These are phyloP conservation scores for Boletus rufocinnamomeus DNA, from an alignment of 768 basidiomycete genomes.

Conservation along the genomic window DNA sequence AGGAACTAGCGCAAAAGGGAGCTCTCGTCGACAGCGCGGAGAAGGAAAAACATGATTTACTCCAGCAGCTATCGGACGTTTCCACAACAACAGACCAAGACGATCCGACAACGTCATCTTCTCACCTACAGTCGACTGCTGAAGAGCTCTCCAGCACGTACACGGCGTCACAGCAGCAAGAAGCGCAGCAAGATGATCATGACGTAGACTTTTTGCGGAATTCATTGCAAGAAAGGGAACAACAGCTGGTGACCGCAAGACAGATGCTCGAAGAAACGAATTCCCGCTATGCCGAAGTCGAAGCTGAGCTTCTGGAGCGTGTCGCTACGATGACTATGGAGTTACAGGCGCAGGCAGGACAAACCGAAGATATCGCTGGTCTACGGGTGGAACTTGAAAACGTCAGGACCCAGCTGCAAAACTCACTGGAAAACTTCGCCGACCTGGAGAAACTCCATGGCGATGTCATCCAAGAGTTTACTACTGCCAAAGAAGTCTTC, in stretches of 20 bases:
- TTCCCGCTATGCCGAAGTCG: constrained; percentile 35
- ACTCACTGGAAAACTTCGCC: constrained; percentile 25
- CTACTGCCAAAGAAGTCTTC: constrained; percentile 30
- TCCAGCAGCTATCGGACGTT: constrained; percentile 12
- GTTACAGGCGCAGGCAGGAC: constrained; percentile 12
- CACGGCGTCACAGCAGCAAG: not conserved
- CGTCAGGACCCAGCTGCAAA: constrained; percentile 23
- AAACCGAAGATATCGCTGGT: constrained; percentile 19
- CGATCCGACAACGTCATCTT: not conserved
- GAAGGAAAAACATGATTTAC: constrained; percentile 15
- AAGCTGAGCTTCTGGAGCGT: constrained; percentile 36
- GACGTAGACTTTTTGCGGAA: constrained; percentile 41
- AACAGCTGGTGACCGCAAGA: constrained; percentile 39
- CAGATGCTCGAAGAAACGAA: constrained; percentile 36
- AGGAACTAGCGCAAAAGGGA: constrained; percentile 18
- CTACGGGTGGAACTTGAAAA: constrained; percentile 31
- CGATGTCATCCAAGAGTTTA: constrained; percentile 28
- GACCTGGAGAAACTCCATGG: constrained; percentile 31
- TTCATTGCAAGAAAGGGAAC: constrained; percentile 38
- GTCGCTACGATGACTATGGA: constrained; percentile 23
- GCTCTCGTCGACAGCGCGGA: constrained; percentile 5
- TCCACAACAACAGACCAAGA: constrained; percentile 2
- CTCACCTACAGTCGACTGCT: not conserved
- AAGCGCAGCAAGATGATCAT: constrained; percentile 7
- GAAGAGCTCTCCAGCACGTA: constrained; percentile 1